Conservation (phyloP, 2,329 filamentous ascomycete species). For the Paraconiothyrium brasiliense region DNA sequence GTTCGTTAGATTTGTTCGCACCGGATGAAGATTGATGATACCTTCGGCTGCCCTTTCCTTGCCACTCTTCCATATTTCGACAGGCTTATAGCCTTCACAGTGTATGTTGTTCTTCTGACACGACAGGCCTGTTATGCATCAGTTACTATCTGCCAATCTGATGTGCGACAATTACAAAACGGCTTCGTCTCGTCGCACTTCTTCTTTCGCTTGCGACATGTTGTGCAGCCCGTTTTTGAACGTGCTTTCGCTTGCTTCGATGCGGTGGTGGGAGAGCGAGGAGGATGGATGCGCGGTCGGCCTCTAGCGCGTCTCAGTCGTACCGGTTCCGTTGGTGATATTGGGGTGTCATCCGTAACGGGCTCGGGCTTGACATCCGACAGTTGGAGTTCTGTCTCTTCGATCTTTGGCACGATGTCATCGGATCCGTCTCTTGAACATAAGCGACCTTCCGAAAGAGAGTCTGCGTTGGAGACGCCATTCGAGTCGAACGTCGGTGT, state of each 20-base stretch:
- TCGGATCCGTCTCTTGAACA: conserved; percentile 38
- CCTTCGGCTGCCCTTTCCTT: conserved; percentile 77
- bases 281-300: conserved; percentile 81
- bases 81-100: conserved; percentile 89
- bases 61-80: conserved; percentile 87
- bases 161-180: conserved; percentile 45
- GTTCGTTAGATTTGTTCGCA: conserved; percentile 25
- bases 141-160: conserved; percentile 23
- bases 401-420: conserved; percentile 62
- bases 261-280: conserved; percentile 65
- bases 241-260: conserved; percentile 80
- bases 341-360: conserved; percentile 41
- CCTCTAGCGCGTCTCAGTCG: conserved; percentile 66
- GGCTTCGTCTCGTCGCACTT: conserved; percentile 65
- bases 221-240: conserved; percentile 67
- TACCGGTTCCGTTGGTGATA: conserved; percentile 48
- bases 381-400: conserved; percentile 60
- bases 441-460: conserved; percentile 37
- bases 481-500: conserved; percentile 47
- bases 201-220: conserved; percentile 69
- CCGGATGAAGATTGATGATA: conserved; percentile 30
- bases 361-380: conserved; percentile 50
- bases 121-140: conserved; percentile 71
- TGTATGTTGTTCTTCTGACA: conserved; percentile 94
- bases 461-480: conserved; percentile 33